These are phyloP conservation scores for Psophocarpus tetragonolobus DNA, from an alignment of 306 rosid species.

Conservation along the genomic window DNA sequence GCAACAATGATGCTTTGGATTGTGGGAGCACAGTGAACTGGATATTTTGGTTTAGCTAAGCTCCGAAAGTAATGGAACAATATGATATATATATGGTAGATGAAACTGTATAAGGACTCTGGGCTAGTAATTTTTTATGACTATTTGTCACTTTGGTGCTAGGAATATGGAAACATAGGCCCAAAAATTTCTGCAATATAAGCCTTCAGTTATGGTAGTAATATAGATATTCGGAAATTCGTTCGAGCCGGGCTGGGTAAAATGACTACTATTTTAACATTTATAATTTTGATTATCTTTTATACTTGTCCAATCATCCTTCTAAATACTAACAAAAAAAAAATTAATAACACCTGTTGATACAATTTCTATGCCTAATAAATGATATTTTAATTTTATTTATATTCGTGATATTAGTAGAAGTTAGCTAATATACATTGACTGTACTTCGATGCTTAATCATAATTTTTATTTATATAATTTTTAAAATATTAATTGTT, in stretches of 20 bases:
- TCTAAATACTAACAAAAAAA: not conserved
- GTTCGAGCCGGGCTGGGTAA: not conserved
- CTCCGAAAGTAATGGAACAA: slow-evolving; percentile 24
- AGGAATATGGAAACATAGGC: slow-evolving; percentile 1
- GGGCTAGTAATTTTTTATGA: not conserved
- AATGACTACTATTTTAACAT: not conserved
- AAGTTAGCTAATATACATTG: too few species aligned
- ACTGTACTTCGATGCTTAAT: too few species aligned
- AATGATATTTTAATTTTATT: too few species aligned
- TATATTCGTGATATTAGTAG: too few species aligned
- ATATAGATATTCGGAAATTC: slow-evolving; percentile 1
- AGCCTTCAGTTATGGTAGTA: not conserved
- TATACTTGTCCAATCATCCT: not conserved
- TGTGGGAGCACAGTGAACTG: slow-evolving; percentile 18
- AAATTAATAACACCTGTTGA: not conserved
- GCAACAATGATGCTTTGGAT: slow-evolving; percentile 40
- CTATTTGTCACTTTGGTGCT: not conserved
- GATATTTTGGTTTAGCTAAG: slow-evolving; percentile 34
- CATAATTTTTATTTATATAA: too few species aligned
- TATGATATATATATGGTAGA: slow-evolving; percentile 3
- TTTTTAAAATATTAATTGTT: too few species aligned
- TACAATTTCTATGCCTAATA: not conserved
- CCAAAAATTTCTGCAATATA: not conserved
- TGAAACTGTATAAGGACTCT: slow-evolving; percentile 7
- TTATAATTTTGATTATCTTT: not conserved